Evolutionary conservation across 2,329 filamentous ascomycete genomes (phyloP).

Genomic region (Aphanoascus verrucosus): DNA sequence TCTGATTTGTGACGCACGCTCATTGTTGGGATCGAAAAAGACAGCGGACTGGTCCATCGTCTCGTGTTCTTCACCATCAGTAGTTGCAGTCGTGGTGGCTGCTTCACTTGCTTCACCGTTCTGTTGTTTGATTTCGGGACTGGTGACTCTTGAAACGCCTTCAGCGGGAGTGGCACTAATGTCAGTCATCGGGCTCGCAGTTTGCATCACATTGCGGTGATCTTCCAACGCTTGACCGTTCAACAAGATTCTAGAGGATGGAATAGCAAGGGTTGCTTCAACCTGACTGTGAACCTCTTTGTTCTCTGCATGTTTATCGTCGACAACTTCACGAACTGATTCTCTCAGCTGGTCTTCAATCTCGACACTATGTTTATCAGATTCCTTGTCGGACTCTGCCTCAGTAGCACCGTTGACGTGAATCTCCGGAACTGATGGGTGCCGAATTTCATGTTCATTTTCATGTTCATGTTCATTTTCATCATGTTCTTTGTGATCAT

Average conservation of each 20-base stretch:
- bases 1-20: slow-evolving; percentile 66
- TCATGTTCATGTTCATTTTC: background rate
- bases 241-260: slow-evolving; percentile 47
- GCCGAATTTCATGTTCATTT: background rate
- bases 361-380: slow-evolving; percentile 14
- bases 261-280: slow-evolving; percentile 34
- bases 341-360: slow-evolving; percentile 35
- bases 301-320: slow-evolving; percentile 24
- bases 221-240: slow-evolving; percentile 43
- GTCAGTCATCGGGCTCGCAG: slow-evolving; percentile 14
- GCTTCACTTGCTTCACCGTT: slow-evolving; percentile 13
- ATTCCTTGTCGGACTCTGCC: background rate
- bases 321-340: slow-evolving; percentile 36
- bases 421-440: background rate
- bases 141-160: background rate
- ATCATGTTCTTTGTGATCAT: background rate
- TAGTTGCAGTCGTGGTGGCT: no score
- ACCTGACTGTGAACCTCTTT: slow-evolving; percentile 17
- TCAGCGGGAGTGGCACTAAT: background rate
- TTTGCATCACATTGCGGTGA: slow-evolving; percentile 7
- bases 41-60: slow-evolving; percentile 75
- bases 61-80: slow-evolving; percentile 28
- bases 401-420: background rate
- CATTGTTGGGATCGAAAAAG: slow-evolving; percentile 90
- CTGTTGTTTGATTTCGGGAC: slow-evolving; percentile 7